phyloP scores from a whole-genome alignment of 495 filamentous ascomycete species.

The Xylaria bambusicola region DNA sequence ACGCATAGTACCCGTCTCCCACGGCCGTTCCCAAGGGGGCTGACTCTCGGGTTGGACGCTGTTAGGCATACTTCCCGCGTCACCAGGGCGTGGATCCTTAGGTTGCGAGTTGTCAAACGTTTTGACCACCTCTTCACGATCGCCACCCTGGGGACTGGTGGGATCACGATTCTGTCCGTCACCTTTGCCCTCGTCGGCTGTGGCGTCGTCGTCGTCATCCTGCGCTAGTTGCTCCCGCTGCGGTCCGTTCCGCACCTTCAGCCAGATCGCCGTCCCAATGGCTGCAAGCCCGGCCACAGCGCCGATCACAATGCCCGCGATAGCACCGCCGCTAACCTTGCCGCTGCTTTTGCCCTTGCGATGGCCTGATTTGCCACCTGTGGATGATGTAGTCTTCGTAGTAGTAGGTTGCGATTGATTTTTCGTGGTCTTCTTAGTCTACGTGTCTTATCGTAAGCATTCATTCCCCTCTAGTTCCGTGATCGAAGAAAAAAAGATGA shows the following conservation, averaged over 20 bases:
- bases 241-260: background rate
- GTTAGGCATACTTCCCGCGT: no score
- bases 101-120: no score
- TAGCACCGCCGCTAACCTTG: background rate
- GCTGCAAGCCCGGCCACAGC: background rate
- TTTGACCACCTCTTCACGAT: no score
- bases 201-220: background rate
- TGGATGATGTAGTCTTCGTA: background rate
- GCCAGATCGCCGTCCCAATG: background rate
- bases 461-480: background rate
- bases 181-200: constrained; percentile 32
- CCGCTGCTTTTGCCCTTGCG: background rate
- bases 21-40: no score
- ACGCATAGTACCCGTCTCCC: no score
- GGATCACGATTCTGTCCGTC: no score
- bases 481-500: no score
- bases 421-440: background rate
- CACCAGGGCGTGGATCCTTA: no score
- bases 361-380: background rate
- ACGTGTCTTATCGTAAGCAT: background rate
- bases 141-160: no score
- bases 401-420: background rate
- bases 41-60: no score
- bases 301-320: constrained; percentile 8
- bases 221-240: background rate